Percentiles rank a stretch among this genome's conserved stretches.
Conservation (phyloP, 2,329 filamentous ascomycete genomes). For the Acrocalymma vagum region DNA sequence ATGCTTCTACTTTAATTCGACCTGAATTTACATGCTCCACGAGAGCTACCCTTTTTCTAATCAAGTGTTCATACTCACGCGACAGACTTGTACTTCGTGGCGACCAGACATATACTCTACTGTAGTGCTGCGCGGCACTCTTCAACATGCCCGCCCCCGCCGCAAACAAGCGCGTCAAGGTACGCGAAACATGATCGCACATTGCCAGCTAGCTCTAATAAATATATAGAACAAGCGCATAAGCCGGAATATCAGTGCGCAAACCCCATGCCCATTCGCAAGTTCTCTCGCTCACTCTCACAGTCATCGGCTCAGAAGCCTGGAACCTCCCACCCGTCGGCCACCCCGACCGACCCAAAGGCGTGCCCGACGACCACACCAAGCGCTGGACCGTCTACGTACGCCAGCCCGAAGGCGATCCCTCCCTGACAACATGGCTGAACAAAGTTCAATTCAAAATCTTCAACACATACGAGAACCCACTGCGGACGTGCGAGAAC, state of each 20-base stretch:
- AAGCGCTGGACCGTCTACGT: constrained; percentile 98
- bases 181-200: constrained; percentile 11
- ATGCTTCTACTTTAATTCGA: constrained; percentile 1
- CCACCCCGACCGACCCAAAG: constrained; percentile 67
- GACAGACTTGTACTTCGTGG: too few species aligned
- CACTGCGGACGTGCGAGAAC: constrained; percentile 77
- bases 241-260: constrained; percentile 48
- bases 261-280: background rate
- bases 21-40: too few species aligned
- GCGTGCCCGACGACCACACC: constrained; percentile 88
- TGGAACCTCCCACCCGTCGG: constrained; percentile 73
- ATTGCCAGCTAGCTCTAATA: too few species aligned
- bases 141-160: constrained; percentile 61
- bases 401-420: constrained; percentile 83
- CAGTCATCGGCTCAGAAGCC: constrained; percentile 60
- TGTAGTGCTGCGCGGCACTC: constrained; percentile 9
- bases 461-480: constrained; percentile 95
- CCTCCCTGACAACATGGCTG: constrained; percentile 92
- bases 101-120: constrained; percentile 11
- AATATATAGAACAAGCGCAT: constrained; percentile 48
- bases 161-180: constrained; percentile 63
- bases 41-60: too few species aligned
- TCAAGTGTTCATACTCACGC: too few species aligned
- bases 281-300: constrained; percentile 29
- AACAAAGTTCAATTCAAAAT: constrained; percentile 98